These are phyloP conservation scores for Rubia yunnanensis DNA, from an alignment of 257 asterid genomes.

Conservation along the genomic window DNA sequence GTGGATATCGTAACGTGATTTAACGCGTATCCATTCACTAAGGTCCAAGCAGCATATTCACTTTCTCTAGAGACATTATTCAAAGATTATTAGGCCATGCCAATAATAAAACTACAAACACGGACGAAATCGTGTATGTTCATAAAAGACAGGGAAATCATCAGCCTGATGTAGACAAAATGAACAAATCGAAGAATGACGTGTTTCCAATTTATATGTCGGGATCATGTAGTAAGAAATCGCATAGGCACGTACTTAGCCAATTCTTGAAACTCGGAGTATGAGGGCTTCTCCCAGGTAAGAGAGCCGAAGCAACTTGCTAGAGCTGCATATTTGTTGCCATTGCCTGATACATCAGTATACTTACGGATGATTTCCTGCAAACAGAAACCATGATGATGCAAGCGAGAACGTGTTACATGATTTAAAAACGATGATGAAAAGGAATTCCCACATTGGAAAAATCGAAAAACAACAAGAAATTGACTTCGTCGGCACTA, in stretches of 20 bases:
- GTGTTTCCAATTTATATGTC: not conserved
- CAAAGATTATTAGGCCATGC: not conserved
- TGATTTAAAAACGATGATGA: not conserved
- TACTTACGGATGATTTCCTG: conserved; percentile 71
- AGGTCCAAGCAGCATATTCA: conserved; percentile 97
- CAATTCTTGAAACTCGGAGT: conserved; percentile 62
- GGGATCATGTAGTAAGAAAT: not conserved
- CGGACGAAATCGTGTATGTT: not conserved
- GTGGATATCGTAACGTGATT: conserved; percentile 83
- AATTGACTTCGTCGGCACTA: not conserved
- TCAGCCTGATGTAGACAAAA: not conserved
- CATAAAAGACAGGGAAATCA: not conserved
- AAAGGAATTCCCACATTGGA: not conserved
- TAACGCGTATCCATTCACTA: conserved; percentile 77
- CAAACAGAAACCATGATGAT: conserved; percentile 16
- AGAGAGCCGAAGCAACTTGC: conserved; percentile 84
- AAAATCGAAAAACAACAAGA: not conserved
- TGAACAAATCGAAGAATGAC: not conserved
- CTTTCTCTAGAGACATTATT: conserved; percentile 62
- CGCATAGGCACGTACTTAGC: conserved; percentile 37
- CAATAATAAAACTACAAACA: not conserved
- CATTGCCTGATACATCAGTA: conserved; percentile 50
- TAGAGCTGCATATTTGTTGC: conserved; percentile 56
- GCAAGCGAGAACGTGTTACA: not conserved
- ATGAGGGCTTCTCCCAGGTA: conserved; percentile 85